Evolutionary conservation across 2,329 filamentous ascomycete species (phyloP).

Genomic region (Trichothecium roseum): DNA sequence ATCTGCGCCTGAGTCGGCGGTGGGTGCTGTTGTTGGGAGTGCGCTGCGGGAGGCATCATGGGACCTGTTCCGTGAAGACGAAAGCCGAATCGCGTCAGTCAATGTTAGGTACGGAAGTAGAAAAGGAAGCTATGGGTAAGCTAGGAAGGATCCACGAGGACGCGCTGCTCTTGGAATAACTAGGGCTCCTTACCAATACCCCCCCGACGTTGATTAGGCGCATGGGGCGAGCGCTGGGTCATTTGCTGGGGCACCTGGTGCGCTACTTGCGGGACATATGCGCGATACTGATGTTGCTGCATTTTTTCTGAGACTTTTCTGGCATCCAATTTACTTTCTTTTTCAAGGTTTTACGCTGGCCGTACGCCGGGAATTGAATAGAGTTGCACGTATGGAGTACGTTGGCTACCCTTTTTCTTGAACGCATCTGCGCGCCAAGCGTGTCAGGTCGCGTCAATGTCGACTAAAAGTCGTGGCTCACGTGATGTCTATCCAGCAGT

Average conservation of each 20-base stretch:
- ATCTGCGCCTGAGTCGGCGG: constrained; percentile 44
- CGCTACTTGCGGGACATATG: constrained; percentile 38
- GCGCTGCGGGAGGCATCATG: constrained; percentile 45
- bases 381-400: constrained; percentile 1
- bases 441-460: too few relatives aligned
- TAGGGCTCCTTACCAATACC: constrained; percentile 35
- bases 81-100: constrained; percentile 7
- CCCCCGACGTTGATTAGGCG: constrained; percentile 36
- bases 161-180: constrained; percentile 1
- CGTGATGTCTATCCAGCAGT: too few relatives aligned
- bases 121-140: constrained; percentile 3
- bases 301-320: constrained; percentile 13
- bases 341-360: too few relatives aligned
- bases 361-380: too few relatives aligned
- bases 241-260: constrained; percentile 30
- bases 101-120: not conserved
- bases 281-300: constrained; percentile 40
- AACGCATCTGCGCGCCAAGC: too few relatives aligned
- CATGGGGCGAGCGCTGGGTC: constrained; percentile 38
- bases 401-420: too few relatives aligned
- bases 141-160: constrained; percentile 1
- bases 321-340: too few relatives aligned
- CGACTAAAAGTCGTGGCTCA: too few relatives aligned
- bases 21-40: constrained; percentile 39
- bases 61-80: constrained; percentile 27